Evolutionary conservation across 2,329 filamentous ascomycete genomes (phyloP).

Genomic region (Pyrenochaeta sp.): DNA sequence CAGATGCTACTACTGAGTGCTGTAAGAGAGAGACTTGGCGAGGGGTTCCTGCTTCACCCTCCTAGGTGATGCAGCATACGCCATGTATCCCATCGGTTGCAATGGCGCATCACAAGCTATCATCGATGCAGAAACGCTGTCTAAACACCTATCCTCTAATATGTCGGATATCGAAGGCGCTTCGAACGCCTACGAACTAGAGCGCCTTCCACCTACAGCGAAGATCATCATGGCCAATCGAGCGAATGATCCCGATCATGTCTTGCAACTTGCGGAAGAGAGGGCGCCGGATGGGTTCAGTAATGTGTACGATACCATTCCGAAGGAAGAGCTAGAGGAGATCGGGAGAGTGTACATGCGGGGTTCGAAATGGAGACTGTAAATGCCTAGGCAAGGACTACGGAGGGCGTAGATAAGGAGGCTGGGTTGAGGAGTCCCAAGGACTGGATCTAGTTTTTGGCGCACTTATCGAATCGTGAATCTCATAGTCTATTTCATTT

Average conservation of each 20-base stretch:
- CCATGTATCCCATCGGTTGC: slow-evolving; percentile 56
- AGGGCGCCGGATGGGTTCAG: slow-evolving; percentile 51
- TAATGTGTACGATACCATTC: slow-evolving; percentile 53
- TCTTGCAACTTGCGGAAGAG: slow-evolving; percentile 57
- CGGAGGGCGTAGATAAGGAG: slow-evolving; percentile 33
- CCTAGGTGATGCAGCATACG: slow-evolving; percentile 54
- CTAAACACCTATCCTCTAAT: slow-evolving; percentile 40
- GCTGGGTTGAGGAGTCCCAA: slow-evolving; percentile 27
- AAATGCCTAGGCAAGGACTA: slow-evolving; percentile 52
- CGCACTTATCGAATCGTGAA: background rate
- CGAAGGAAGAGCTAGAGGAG: slow-evolving; percentile 51
- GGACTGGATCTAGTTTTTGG: slow-evolving; percentile 26
- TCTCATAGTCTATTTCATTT: too few species aligned
- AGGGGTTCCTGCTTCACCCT: slow-evolving; percentile 49
- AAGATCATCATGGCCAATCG: slow-evolving; percentile 59
- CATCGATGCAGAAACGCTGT: slow-evolving; percentile 54
- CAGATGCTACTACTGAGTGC: slow-evolving; percentile 56
- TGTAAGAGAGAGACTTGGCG: slow-evolving; percentile 53
- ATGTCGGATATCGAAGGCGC: slow-evolving; percentile 41
- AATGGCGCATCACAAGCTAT: slow-evolving; percentile 58
- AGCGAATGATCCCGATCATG: slow-evolving; percentile 57
- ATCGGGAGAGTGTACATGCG: slow-evolving; percentile 50
- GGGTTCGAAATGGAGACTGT: slow-evolving; percentile 58
- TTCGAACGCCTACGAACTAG: slow-evolving; percentile 51
- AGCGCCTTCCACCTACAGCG: slow-evolving; percentile 53